Percentiles rank a stretch among this genome's conserved stretches.
phyloP scores from a whole-genome alignment of 768 basidiomycete species.

The Cubamyces lactineus region DNA sequence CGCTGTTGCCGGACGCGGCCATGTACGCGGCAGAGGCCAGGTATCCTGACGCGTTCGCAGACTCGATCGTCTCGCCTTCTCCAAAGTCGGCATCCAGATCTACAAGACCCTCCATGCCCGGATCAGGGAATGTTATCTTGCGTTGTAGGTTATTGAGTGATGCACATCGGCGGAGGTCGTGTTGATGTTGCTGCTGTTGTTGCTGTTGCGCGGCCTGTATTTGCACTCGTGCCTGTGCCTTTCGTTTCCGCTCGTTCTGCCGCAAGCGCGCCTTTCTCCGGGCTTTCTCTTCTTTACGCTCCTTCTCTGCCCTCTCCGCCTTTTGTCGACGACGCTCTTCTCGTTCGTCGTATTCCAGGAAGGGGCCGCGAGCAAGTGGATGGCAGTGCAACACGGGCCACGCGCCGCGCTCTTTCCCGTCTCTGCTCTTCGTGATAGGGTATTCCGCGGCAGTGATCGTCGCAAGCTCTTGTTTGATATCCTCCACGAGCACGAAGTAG shows the following conservation, averaged over 20 bases:
- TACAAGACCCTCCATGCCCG: slow-evolving; percentile 44
- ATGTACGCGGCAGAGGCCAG: slow-evolving; percentile 69
- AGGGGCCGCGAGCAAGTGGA: slow-evolving; percentile 72
- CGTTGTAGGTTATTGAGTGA: slow-evolving; percentile 80
- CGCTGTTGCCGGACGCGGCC: slow-evolving; percentile 95
- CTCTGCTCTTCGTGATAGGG: slow-evolving; percentile 53
- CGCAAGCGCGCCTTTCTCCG: slow-evolving; percentile 43
- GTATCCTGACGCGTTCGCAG: slow-evolving; percentile 72
- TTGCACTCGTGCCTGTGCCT: slow-evolving; percentile 16
- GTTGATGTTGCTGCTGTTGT: slow-evolving; percentile 42
- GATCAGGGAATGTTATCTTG: slow-evolving; percentile 44
- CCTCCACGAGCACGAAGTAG: slow-evolving; percentile 90
- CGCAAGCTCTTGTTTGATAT: slow-evolving; percentile 79
- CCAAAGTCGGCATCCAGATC: slow-evolving; percentile 46
- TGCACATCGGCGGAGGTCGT: slow-evolving; percentile 69
- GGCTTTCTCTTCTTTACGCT: slow-evolving; percentile 46
- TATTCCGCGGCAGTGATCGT: slow-evolving; percentile 89
- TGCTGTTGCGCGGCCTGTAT: slow-evolving; percentile 38
- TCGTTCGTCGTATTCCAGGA: slow-evolving; percentile 72
- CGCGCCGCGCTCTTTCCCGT: slow-evolving; percentile 54
- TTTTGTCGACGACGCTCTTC: slow-evolving; percentile 72
- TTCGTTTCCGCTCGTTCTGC: slow-evolving; percentile 35
- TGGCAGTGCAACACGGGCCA: slow-evolving; percentile 90
- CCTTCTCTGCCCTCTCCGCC: slow-evolving; percentile 37
- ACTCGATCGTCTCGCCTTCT: slow-evolving; percentile 45